phyloP scores from a whole-genome alignment of 2,329 filamentous ascomycete species.

The Aureobasidium namibiae region DNA sequence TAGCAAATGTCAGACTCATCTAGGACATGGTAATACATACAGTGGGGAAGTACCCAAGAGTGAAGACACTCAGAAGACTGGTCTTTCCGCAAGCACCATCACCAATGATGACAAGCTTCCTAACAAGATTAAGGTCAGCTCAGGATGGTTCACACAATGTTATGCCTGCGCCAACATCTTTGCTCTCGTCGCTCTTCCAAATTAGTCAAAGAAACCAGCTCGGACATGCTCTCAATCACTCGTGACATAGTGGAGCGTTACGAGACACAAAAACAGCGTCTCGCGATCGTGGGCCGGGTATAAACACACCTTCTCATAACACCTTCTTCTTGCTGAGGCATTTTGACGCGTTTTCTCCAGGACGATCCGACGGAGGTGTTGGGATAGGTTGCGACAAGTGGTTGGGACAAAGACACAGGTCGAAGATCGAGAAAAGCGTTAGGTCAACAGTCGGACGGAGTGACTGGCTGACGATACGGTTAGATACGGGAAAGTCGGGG shows the following conservation, averaged over 20 bases:
- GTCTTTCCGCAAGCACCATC: slow-evolving; percentile 98
- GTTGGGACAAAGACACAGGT: neutral
- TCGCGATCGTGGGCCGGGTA: neutral
- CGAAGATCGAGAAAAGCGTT: neutral
- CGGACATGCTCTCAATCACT: too few relatives aligned
- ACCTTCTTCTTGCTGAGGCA: slow-evolving; percentile 30
- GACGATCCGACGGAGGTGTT: neutral
- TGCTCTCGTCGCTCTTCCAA: neutral
- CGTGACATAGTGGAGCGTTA: neutral
- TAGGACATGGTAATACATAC: slow-evolving; percentile 50
- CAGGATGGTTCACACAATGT: neutral
- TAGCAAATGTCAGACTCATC: neutral
- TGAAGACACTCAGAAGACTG: slow-evolving; percentile 94
- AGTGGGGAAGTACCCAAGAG: slow-evolving; percentile 92
- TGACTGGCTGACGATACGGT: neutral
- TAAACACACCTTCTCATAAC: slow-evolving; percentile 30
- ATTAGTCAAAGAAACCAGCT: too few relatives aligned
- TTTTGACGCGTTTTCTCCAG: slow-evolving; percentile 10
- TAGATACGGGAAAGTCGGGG: slow-evolving; percentile 4
- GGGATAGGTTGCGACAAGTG: neutral
- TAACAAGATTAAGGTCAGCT: slow-evolving; percentile 29
- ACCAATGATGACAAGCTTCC: slow-evolving; percentile 94
- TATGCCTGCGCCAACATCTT: neutral
- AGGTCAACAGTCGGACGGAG: neutral
- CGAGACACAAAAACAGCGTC: neutral